Evolutionary conservation across 768 basidiomycete species (phyloP).

Genomic region (Dioszegia hungarica): DNA sequence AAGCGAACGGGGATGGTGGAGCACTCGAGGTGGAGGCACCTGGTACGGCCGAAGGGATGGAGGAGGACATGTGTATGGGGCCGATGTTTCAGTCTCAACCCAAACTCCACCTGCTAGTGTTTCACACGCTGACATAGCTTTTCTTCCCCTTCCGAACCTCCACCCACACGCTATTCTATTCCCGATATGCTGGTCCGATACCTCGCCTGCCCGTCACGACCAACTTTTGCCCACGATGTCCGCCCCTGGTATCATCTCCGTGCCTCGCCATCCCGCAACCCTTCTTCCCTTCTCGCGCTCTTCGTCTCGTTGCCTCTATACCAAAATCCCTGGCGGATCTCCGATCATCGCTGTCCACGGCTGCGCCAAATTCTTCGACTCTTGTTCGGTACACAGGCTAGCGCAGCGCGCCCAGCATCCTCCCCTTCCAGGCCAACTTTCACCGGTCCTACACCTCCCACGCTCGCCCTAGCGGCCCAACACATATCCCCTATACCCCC

Average conservation of each 20-base stretch:
- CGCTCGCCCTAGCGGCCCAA: constrained; percentile 14
- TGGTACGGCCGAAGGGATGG: background rate
- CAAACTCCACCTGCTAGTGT: background rate
- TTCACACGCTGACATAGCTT: constrained; percentile 10
- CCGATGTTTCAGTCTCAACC: background rate
- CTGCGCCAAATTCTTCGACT: background rate
- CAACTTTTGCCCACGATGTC: background rate
- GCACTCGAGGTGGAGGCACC: background rate
- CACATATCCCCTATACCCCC: background rate
- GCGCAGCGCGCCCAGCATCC: constrained; percentile 10
- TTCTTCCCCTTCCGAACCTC: background rate
- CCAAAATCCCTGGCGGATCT: background rate
- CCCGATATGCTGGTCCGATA: background rate
- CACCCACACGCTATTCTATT: background rate
- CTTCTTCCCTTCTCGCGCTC: background rate
- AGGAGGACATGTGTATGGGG: background rate
- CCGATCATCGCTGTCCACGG: background rate
- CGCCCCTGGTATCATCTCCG: background rate
- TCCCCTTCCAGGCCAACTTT: constrained; percentile 21
- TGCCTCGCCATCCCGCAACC: background rate
- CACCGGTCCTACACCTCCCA: constrained; percentile 30
- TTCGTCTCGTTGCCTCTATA: no score
- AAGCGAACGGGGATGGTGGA: background rate
- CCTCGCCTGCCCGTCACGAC: background rate
- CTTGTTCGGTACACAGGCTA: background rate